A percentile compares a stretch with the other conserved stretches of the same genome.
Evolutionary conservation across 805 yeast species (phyloP).

Genomic region (Candida morakotiae): DNA sequence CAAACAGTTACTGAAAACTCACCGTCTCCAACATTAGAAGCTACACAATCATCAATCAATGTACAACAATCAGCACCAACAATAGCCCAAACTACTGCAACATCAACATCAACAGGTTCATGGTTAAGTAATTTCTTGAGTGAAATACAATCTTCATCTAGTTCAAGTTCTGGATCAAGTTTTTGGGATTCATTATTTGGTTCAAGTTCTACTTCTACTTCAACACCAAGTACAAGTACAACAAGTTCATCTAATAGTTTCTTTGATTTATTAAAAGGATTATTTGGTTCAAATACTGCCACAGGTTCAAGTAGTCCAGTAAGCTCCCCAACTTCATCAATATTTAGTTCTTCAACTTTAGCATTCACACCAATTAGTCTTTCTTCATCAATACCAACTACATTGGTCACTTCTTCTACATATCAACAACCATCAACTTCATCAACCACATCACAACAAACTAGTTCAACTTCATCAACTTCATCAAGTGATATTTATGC

Average conservation of each 20-base stretch:
- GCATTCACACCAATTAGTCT: conserved; percentile 5
- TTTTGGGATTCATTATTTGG: conserved; percentile 2
- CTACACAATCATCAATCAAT: conserved; percentile 1
- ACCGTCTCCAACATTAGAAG: conserved; percentile 9
- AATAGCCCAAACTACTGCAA: conserved; percentile 2
- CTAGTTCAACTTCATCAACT: conserved; percentile 10
- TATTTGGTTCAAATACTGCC: not conserved
- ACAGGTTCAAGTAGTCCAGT: conserved; percentile 2
- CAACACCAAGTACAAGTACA: conserved; percentile 8
- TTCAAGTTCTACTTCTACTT: not conserved
- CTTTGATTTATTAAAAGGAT: not conserved
- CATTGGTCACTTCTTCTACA: conserved; percentile 1
- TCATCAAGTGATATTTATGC: conserved; percentile 5
- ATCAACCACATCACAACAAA: conserved; percentile 7
- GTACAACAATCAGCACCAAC: conserved; percentile 6
- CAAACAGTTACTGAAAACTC: conserved; percentile 13
- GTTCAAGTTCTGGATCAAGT: not conserved
- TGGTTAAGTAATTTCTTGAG: conserved; percentile 2
- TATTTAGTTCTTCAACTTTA: conserved; percentile 4
- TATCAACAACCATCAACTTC: not conserved
- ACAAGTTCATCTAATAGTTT: not conserved
- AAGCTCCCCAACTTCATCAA: conserved; percentile 1
- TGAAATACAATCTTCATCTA: not conserved
- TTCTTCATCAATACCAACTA: conserved; percentile 7
- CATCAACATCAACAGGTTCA: not conserved